Conservation (phyloP, 2,329 filamentous ascomycete genomes). For the Stagonosporopsis tanaceti region DNA sequence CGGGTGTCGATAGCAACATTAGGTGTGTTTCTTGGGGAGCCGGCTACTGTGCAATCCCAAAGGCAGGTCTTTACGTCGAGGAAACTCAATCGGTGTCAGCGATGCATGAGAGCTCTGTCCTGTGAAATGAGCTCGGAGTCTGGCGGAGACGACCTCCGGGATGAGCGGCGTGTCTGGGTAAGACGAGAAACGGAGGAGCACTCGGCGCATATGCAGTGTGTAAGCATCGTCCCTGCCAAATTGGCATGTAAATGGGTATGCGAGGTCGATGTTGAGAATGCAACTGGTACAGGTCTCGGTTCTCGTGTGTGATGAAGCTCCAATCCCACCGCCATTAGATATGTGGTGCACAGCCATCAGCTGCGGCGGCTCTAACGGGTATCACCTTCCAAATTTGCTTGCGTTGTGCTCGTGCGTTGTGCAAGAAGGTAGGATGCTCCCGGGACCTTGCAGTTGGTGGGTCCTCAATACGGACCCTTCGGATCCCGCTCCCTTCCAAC, state of each 20-base stretch:
- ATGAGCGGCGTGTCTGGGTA: background rate
- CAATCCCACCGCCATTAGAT: background rate
- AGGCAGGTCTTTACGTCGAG: too few species aligned
- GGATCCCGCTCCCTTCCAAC: conserved; percentile 12
- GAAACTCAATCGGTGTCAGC: background rate
- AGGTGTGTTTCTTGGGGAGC: background rate
- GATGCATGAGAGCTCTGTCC: background rate
- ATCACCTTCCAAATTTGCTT: conserved; percentile 12
- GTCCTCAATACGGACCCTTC: conserved; percentile 11
- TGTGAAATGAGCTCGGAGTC: background rate
- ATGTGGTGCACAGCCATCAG: background rate
- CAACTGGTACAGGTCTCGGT: background rate
- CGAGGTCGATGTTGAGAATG: background rate
- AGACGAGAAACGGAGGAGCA: background rate
- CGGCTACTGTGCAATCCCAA: background rate
- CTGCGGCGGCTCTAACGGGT: background rate
- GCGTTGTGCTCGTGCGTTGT: conserved; percentile 14
- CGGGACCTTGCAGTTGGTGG: conserved; percentile 15
- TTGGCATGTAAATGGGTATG: background rate
- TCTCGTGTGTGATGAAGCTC: background rate
- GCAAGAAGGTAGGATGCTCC: conserved; percentile 10
- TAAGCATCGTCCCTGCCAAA: background rate
- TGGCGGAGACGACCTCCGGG: background rate
- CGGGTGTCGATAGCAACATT: background rate
- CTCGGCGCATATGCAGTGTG: background rate